Evolutionary conservation across 78 protist species (phyloP), one percentile per base, ranked within the genome.

Genomic region (Dictyostelium firmibasis): DNA sequence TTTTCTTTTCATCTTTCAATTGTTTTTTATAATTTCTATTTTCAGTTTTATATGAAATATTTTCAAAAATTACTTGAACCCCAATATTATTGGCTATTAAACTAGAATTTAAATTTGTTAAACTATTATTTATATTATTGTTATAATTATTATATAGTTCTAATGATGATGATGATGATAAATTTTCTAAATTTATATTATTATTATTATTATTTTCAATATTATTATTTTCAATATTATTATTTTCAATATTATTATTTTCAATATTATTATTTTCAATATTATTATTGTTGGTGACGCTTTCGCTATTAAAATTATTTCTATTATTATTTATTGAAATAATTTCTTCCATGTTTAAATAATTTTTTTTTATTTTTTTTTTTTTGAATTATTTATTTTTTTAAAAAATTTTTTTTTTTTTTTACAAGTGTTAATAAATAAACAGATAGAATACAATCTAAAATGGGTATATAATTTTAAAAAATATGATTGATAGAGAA

Each of bases 31-130:
- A 82, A 27, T 82, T 57, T 33, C 23, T 29, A 82, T 82, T 82
- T 35, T 60, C 64, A 33, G 64, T 33, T 29, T n/a, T 82, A 35
- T 82, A 82, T 18, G 74, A 35, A 14, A 82, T 82, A 35, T 82
- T 57, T 82, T 82, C 64, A 82, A 82, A 82, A 18, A 31, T 57
- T 8, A 82, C 33, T 82, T 82, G 76, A 7, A 82, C 86, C 4
- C 86, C 86, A 31, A 35, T 77, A 41, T 25, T 77, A n/a, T 74
- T 74, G 2, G 29, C 5, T 69, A 29, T 7, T 69, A 29, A 70
- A 23, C 11, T 27, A 25, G 75, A 20, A 16, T 16, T 20, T 57
- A 57, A 57, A 57, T 57, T 57, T 57, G 67, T 16, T 20, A 20
- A 57, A 57, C 27, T 57, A 57, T 57, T 53, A 53, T 18, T 57